Conservation (phyloP, 2,329 filamentous ascomycete genomes). For the Colletotrichum eleusines region DNA sequence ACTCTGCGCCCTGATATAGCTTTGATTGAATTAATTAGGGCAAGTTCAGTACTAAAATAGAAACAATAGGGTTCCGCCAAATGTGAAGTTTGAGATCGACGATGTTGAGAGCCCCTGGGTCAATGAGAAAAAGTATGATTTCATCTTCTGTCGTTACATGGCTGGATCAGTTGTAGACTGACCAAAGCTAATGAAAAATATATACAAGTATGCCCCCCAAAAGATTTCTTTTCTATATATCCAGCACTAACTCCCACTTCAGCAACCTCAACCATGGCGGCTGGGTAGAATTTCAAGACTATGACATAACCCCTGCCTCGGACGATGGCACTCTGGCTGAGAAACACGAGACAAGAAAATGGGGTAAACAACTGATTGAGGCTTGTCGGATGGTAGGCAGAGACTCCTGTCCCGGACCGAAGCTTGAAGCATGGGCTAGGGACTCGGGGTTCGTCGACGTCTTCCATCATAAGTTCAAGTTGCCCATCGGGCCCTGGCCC, state of each 20-base stretch:
- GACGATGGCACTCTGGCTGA: conserved; percentile 46
- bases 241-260: neutral
- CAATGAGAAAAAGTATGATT: conserved; percentile 67
- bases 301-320: conserved; percentile 44
- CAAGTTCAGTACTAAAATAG: neutral
- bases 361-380: conserved; percentile 37
- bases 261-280: conserved; percentile 65
- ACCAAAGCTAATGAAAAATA: conserved; percentile 61
- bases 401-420: conserved; percentile 44
- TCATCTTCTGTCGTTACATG: conserved; percentile 68
- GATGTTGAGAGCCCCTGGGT: conserved; percentile 69
- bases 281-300: conserved; percentile 58
- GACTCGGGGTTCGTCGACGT: conserved; percentile 53
- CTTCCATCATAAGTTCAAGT: conserved; percentile 47
- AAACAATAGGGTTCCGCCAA: conserved; percentile 60
- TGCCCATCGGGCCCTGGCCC: conserved; percentile 53
- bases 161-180: conserved; percentile 68
- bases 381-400: conserved; percentile 38
- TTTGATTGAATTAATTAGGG: rapidly evolving
- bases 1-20: neutral
- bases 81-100: conserved; percentile 67
- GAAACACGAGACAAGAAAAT: conserved; percentile 38
- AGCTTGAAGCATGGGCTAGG: conserved; percentile 47
- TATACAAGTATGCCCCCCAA: conserved; percentile 55
- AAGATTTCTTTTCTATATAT: neutral